Evolutionary conservation across 768 basidiomycete genomes (phyloP).

Genomic region (Leccinellum albellum): DNA sequence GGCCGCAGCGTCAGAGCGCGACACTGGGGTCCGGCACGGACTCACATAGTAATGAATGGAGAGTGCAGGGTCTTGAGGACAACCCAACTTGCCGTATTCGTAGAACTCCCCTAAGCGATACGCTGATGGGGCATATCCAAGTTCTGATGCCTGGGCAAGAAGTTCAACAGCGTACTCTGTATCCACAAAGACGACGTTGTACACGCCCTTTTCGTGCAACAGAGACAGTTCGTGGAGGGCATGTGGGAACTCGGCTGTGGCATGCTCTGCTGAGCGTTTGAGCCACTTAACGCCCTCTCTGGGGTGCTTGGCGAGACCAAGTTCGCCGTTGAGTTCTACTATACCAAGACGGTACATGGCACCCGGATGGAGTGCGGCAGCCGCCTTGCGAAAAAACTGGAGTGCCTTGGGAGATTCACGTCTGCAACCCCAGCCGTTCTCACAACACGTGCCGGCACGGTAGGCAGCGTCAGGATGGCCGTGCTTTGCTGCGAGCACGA

Average conservation of each 20-base stretch:
- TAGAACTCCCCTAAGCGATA: constrained; percentile 97
- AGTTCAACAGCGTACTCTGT: constrained; percentile 93
- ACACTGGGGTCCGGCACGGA: constrained; percentile 17
- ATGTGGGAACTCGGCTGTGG: constrained; percentile 93
- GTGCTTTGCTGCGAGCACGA: constrained; percentile 94
- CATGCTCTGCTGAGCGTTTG: constrained; percentile 92
- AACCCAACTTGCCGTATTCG: constrained; percentile 98
- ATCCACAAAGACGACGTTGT: constrained; percentile 96
- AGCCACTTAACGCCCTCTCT: constrained; percentile 99
- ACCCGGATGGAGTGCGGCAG: constrained; percentile 85
- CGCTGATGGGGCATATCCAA: constrained; percentile 95
- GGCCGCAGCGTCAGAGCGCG: constrained; percentile 12
- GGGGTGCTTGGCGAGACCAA: constrained; percentile 79
- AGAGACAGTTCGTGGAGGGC: constrained; percentile 93
- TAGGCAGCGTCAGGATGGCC: constrained; percentile 94
- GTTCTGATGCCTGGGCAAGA: constrained; percentile 90
- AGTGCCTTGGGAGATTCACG: constrained; percentile 89
- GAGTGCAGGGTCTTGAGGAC: constrained; percentile 93
- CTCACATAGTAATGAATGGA: constrained; percentile 98
- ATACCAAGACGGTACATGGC: constrained; percentile 97
- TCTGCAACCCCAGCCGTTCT: constrained; percentile 98
- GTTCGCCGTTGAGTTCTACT: constrained; percentile 93
- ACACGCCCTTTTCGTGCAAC: constrained; percentile 94
- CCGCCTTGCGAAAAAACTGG: constrained; percentile 91
- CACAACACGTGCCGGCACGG: constrained; percentile 95